Conservation (phyloP, 306 rosid genomes). For the Casuarina equisetifolia region DNA sequence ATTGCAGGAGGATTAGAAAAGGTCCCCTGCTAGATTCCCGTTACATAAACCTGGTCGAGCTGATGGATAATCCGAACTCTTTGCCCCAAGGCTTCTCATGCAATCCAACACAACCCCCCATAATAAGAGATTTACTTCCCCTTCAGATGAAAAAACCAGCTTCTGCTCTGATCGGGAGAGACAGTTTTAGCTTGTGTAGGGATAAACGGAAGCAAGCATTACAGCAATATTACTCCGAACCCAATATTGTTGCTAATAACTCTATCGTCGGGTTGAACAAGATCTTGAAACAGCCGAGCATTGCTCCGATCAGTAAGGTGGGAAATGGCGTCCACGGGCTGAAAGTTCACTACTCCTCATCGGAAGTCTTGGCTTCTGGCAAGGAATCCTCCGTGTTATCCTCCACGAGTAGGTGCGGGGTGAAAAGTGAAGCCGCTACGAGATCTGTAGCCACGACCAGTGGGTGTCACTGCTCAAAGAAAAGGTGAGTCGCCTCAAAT, state of each 20-base stretch:
- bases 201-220: not conserved
- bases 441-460: conserved; percentile 12
- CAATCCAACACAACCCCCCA: conserved; percentile 4
- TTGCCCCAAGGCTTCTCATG: not conserved
- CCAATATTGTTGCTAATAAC: too few species aligned
- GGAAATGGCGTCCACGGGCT: not conserved
- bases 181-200: not conserved
- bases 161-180: not conserved
- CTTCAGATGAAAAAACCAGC: conserved; percentile 11
- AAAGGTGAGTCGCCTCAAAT: conserved; percentile 6
- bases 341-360: too few species aligned
- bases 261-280: too few species aligned
- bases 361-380: conserved; percentile 4
- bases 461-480: conserved; percentile 32
- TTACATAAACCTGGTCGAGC: conserved; percentile 24
- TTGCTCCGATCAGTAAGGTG: conserved; percentile 10
- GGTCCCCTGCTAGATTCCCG: conserved; percentile 29
- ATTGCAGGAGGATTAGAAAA: conserved; percentile 27
- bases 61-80: conserved; percentile 22
- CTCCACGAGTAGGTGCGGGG: conserved; percentile 9
- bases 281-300: not conserved
- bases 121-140: conserved; percentile 8
- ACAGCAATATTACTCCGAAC: too few species aligned
- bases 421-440: not conserved
- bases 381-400: conserved; percentile 13